Percentiles rank a stretch among this genome's conserved stretches.
phyloP scores from a whole-genome alignment of 805 yeast species.

The Saccharomycopsis capsularis region DNA sequence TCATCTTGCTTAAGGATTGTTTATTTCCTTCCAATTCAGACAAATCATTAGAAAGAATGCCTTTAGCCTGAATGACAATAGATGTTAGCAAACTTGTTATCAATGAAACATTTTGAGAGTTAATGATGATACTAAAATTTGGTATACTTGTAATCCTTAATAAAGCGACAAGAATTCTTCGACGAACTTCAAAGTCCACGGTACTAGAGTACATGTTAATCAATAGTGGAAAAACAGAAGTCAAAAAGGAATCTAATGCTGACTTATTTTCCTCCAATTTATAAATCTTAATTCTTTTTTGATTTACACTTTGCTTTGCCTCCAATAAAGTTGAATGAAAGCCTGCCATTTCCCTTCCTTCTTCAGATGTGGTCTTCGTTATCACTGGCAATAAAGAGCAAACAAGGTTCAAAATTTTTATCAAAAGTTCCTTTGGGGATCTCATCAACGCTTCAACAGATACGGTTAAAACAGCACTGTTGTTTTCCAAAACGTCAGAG shows the following conservation, averaged over 20 bases:
- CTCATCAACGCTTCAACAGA: conserved; percentile 69
- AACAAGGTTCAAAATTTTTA: conserved; percentile 48
- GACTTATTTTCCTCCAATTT: conserved; percentile 23
- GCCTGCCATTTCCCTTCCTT: background rate
- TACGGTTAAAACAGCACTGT: conserved; percentile 23
- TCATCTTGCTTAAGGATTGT: too few relatives aligned
- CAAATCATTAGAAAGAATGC: background rate
- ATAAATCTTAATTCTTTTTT: conserved; percentile 26
- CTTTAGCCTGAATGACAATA: conserved; percentile 41
- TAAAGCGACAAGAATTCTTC: conserved; percentile 47
- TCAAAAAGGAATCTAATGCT: conserved; percentile 33
- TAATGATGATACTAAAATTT: background rate
- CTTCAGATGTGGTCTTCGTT: background rate
- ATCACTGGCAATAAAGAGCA: conserved; percentile 51
- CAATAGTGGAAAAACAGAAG: conserved; percentile 44
- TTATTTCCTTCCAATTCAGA: too few relatives aligned
- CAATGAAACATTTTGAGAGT: background rate
- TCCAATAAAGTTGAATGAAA: background rate
- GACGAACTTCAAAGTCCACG: conserved; percentile 58
- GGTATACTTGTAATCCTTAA: background rate
- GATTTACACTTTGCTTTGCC: conserved; percentile 24
- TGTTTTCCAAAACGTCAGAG: conserved; percentile 6
- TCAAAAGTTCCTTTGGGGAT: conserved; percentile 59
- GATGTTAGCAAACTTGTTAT: conserved; percentile 51
- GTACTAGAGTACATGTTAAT: conserved; percentile 65